These are phyloP conservation scores for Phoenix roebelenii DNA, from an alignment of 176 grass and related monocot species.

Conservation along the genomic window DNA sequence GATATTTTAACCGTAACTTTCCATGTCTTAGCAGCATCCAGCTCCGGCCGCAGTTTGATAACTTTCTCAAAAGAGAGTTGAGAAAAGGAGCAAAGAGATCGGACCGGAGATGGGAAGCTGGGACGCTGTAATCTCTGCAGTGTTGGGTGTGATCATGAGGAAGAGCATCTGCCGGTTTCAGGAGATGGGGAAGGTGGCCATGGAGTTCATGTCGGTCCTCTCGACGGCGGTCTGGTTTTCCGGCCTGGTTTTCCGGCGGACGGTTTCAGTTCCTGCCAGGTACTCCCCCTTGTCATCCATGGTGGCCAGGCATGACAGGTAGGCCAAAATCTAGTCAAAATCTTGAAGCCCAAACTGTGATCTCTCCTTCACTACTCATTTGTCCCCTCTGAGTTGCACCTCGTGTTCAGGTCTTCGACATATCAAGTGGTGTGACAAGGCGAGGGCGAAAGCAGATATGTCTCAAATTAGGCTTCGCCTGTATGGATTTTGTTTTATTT, in stretches of 20 bases:
- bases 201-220: conserved; percentile 33
- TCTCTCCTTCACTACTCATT: too few species aligned
- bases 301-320: conserved; percentile 37
- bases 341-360: too few species aligned
- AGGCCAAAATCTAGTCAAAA: background rate
- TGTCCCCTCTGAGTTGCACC: too few species aligned
- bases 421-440: too few species aligned
- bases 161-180: conserved; percentile 48
- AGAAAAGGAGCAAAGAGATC: background rate
- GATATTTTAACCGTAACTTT: too few species aligned
- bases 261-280: background rate
- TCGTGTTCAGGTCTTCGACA: too few species aligned
- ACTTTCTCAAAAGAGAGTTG: background rate
- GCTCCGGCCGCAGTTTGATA: background rate
- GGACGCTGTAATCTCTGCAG: conserved; percentile 27
- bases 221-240: conserved; percentile 31
- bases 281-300: conserved; percentile 31
- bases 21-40: too few species aligned
- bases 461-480: too few species aligned
- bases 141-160: conserved; percentile 47
- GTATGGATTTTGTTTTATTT: too few species aligned
- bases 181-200: conserved; percentile 23
- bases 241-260: conserved; percentile 16
- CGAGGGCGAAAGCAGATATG: too few species aligned
- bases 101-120: background rate